Conservation (phyloP, 179 eudicot genomes). For the Actinidia arguta region DNA sequence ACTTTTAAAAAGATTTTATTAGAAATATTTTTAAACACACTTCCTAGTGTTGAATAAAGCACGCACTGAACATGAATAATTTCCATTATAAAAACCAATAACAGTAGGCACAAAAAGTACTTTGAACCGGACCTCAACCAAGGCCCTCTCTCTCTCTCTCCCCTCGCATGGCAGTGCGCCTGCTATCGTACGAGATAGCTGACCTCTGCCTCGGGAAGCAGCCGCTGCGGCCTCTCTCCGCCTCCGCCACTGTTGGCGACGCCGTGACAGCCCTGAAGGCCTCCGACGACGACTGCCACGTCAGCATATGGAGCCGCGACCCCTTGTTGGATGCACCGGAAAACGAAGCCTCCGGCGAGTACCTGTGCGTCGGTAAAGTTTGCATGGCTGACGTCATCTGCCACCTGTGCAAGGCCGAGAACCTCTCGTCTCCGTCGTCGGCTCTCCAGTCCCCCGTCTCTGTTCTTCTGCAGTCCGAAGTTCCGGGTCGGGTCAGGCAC, state of each 20-base stretch:
- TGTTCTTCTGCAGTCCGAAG: constrained; percentile 40
- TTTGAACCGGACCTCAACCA: no score
- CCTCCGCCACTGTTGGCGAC: no score
- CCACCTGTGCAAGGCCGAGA: constrained; percentile 60
- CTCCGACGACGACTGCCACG: constrained; percentile 46
- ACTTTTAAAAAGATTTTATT: no score
- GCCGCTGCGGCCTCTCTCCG: constrained; percentile 67
- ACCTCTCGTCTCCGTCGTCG: constrained; percentile 42
- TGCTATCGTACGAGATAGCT: constrained; percentile 65
- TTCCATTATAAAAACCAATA: no score
- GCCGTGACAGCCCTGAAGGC: constrained; percentile 32
- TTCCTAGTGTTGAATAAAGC: no score
- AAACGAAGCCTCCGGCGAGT: not conserved
- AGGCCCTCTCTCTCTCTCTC: not conserved
- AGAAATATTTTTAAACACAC: no score
- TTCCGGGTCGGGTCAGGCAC: constrained; percentile 48
- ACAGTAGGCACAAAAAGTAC: no score
- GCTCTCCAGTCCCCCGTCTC: constrained; percentile 76
- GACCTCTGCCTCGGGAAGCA: constrained; percentile 97
- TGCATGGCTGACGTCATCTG: constrained; percentile 72
- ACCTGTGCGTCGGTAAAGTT: constrained; percentile 69
- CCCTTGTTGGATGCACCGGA: constrained; percentile 7
- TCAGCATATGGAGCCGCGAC: constrained; percentile 72
- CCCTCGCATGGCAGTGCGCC: constrained; percentile 76
- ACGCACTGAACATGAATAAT: no score